phyloP scores from a whole-genome alignment of 306 rosid species.

The Gynostemma pentaphyllum region DNA sequence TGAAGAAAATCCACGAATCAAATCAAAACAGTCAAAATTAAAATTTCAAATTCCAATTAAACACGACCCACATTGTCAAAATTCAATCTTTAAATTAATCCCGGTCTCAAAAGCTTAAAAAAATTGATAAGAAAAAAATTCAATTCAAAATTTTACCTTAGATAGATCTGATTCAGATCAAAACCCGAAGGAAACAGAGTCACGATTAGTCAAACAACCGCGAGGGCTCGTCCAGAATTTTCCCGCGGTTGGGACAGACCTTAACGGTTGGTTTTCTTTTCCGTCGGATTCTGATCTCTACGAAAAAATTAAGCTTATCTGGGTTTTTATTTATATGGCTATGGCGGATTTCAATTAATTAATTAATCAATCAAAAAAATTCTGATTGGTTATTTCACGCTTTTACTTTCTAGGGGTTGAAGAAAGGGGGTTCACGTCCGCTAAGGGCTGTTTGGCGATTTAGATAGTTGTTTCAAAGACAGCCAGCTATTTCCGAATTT shows the following conservation, averaged over 20 bases:
- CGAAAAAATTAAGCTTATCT: not conserved
- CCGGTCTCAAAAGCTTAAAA: not conserved
- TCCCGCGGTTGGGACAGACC: conserved; percentile 4
- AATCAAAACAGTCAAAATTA: not conserved
- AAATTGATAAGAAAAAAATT: not conserved
- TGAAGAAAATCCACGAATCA: not conserved
- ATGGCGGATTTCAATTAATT: conserved; percentile 3
- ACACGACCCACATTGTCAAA: not conserved
- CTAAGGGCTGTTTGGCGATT: not conserved
- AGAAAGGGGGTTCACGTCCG: conserved; percentile 7
- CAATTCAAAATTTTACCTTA: not conserved
- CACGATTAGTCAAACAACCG: not conserved
- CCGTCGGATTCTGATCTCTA: conserved; percentile 6
- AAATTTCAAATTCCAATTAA: not conserved
- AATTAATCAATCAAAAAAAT: not conserved
- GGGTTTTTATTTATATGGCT: not conserved
- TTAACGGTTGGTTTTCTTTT: not conserved
- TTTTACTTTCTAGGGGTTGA: not conserved
- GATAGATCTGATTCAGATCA: not conserved
- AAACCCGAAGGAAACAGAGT: conserved; percentile 1
- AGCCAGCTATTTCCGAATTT: not conserved
- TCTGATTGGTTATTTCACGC: not conserved
- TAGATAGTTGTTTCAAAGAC: not conserved
- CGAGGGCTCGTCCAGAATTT: not conserved
- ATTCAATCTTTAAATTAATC: not conserved